Evolutionary conservation across 2,329 filamentous ascomycete genomes (phyloP), one percentile per base, ranked within the genome.

Genomic region (Cladobotryum protrusum): DNA sequence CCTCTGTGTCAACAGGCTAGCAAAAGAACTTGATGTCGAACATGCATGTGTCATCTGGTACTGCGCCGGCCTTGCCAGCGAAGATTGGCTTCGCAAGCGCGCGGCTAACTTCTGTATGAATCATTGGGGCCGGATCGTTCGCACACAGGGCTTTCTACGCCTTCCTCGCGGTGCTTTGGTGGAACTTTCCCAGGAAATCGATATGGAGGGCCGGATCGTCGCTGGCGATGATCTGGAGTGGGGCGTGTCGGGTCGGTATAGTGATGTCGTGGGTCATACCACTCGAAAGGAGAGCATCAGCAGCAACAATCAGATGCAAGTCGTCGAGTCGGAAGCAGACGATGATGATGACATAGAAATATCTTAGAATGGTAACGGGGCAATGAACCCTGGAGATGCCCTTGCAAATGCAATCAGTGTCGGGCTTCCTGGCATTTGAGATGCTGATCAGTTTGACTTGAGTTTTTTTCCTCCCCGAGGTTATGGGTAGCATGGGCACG

Each of bases 41-140:
- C 90, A 96, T 63, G 92, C 92, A 3, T 96, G 93, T 56, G 86
- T 95, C 58, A 91, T 96, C 50, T 99, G 95, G 90, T 91, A 97
- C 67, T 89, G 90, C 56, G 90, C 93, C 2, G 87, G 86, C 7
- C 82, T 92, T 13, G 92, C 93, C 14, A 88, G 85, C 59, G 93
- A 99, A 68, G 89, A 95, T 47, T 96, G 91, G 90, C 78, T 99
- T 36, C 88, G 90, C 65, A 87, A 88, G 59, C 85, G 92, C 47
- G 89, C 93, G 0, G 91, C 91, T 0, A 77, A 77, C 43, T 97
- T 95, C 68, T 96, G 90, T 64, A 81, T 99, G 68, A 86, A 86
- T 36, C 89, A 97, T 67, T 99, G 93, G 90, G 93, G 93, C 47
- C 84, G 93, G 43, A 82, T 99, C 24, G 93, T 97, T 18, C 84